Percentiles rank a stretch among this genome's conserved stretches.
These are phyloP conservation scores for Oidiodendron maius DNA, from an alignment of 495 filamentous ascomycete genomes.

Conservation along the genomic window DNA sequence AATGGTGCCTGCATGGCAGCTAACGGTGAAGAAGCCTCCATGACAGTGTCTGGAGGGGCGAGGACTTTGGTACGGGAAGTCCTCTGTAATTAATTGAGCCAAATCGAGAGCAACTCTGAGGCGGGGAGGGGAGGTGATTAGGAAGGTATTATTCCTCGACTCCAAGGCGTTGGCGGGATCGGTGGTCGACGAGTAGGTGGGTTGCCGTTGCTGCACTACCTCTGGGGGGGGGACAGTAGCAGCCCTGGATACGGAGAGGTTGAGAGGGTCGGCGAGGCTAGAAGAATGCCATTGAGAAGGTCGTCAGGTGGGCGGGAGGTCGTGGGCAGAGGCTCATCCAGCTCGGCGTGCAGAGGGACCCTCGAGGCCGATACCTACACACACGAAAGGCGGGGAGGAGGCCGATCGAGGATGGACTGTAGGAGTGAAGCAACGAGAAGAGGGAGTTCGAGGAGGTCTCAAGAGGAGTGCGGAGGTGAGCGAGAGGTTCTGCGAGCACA, in stretches of 20 bases:
- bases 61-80: slow-evolving; percentile 6
- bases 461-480: not conserved
- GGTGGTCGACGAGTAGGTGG: not conserved
- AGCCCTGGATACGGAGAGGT: slow-evolving; percentile 5
- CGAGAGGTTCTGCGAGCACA: not conserved
- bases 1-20: slow-evolving; percentile 88
- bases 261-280: slow-evolving; percentile 9
- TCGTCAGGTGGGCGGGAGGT: not conserved
- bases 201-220: too few species aligned
- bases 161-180: too few species aligned
- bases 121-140: slow-evolving; percentile 10
- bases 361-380: not conserved
- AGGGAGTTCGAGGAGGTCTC: not conserved
- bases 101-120: slow-evolving; percentile 5
- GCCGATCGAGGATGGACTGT: not conserved
- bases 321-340: not conserved
- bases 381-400: not conserved
- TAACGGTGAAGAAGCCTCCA: slow-evolving; percentile 92
- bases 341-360: not conserved
- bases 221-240: slow-evolving; percentile 3
- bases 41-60: slow-evolving; percentile 28
- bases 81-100: slow-evolving; percentile 9
- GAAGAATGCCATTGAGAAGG: not conserved
- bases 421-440: not conserved
- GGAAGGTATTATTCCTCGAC: too few species aligned